Evolutionary conservation across 2,329 filamentous ascomycete genomes (phyloP).

Genomic region (Pseudogymnoascus destructans): DNA sequence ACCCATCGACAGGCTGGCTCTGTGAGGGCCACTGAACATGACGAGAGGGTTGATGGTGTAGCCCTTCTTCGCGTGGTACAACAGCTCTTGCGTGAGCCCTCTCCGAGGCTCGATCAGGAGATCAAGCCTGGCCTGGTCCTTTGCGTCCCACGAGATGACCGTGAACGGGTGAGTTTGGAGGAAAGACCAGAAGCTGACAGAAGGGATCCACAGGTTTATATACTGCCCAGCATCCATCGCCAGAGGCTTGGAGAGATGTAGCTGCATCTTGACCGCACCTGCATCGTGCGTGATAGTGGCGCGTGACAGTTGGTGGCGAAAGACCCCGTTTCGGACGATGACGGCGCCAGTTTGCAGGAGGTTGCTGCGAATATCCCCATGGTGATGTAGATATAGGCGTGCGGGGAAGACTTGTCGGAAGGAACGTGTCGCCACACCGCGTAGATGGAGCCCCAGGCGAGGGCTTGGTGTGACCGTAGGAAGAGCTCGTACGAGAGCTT

Average conservation of each 20-base stretch:
- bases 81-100: slow-evolving; percentile 23
- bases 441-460: too few species aligned
- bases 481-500: slow-evolving; percentile 15
- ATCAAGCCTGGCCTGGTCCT: slow-evolving; percentile 19
- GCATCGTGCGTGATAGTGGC: slow-evolving; percentile 10
- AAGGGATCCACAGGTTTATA: not conserved
- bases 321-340: slow-evolving; percentile 15
- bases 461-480: too few species aligned
- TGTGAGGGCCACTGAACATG: slow-evolving; percentile 26
- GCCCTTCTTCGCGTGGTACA: slow-evolving; percentile 14
- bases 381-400: slow-evolving; percentile 15
- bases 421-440: too few species aligned
- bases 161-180: not conserved
- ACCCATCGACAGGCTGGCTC: slow-evolving; percentile 20
- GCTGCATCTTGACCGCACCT: slow-evolving; percentile 10
- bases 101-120: slow-evolving; percentile 24
- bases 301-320: not conserved
- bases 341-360: slow-evolving; percentile 11
- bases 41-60: slow-evolving; percentile 1
- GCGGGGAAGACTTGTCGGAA: slow-evolving; percentile 13
- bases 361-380: slow-evolving; percentile 10
- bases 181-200: not conserved
- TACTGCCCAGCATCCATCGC: slow-evolving; percentile 17
- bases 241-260: slow-evolving; percentile 15
- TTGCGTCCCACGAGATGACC: slow-evolving; percentile 18